Percentiles rank a stretch among this genome's conserved stretches.
Conservation (phyloP, 2,329 filamentous ascomycete species). For the Calonectria pseudoturangicola region DNA sequence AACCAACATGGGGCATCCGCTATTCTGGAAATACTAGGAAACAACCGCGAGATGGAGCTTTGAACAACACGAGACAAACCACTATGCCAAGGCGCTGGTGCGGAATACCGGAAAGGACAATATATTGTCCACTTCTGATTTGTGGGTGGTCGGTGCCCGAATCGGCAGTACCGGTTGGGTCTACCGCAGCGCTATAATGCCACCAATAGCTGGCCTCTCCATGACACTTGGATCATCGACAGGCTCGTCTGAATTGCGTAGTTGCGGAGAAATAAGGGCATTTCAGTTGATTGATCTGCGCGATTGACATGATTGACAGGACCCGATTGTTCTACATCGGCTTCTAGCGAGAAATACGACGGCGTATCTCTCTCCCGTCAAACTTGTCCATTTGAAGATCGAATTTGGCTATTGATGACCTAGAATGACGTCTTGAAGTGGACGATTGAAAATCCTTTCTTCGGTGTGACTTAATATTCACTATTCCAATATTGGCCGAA, state of each 20-base stretch:
- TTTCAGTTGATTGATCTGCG: not conserved
- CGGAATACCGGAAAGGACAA: not conserved
- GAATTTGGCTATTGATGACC: no score
- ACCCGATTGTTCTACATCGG: not conserved
- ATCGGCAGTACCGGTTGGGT: constrained; percentile 3
- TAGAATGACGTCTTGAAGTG: no score
- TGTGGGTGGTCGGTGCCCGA: constrained; percentile 22
- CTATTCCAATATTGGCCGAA: no score
- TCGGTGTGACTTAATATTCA: no score
- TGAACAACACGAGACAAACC: not conserved
- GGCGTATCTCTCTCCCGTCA: constrained; percentile 1
- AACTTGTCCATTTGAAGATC: not conserved
- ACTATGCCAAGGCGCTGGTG: not conserved
- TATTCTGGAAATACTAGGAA: not conserved
- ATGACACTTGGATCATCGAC: constrained; percentile 9
- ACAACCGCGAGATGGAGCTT: not conserved
- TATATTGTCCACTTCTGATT: not conserved
- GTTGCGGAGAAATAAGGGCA: constrained; percentile 16
- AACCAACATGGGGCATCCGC: not conserved
- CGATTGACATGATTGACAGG: constrained; percentile 14
- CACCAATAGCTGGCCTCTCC: not conserved
- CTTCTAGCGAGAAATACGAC: not conserved
- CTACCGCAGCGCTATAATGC: constrained; percentile 1
- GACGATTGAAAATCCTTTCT: no score
- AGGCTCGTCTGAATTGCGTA: constrained; percentile 1